Conservation (phyloP, 1,284 basidiomycete species). For the Cystobasidium slooffiae region DNA sequence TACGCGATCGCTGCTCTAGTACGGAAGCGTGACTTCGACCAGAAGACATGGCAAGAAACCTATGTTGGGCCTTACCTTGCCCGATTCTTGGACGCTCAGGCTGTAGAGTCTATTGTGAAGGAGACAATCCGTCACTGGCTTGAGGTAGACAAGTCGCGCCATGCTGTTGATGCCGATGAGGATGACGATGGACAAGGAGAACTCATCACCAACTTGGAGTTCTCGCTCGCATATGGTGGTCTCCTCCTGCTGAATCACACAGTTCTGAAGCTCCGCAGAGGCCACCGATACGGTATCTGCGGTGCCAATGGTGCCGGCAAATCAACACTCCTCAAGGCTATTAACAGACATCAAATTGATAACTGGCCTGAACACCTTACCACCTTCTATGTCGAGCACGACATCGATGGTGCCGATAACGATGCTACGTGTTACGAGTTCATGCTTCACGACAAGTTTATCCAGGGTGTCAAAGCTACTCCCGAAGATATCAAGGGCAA, state of each 20-base stretch:
- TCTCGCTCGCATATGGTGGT: conserved; percentile 96
- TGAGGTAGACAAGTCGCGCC: conserved; percentile 71
- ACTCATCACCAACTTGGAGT: conserved; percentile 86
- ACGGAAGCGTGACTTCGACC: conserved; percentile 68
- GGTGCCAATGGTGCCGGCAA: conserved; percentile 96
- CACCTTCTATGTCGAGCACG: conserved; percentile 56
- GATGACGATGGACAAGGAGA: conserved; percentile 71
- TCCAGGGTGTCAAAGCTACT: conserved; percentile 48
- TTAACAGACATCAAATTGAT: conserved; percentile 60
- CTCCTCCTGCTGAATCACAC: conserved; percentile 95
- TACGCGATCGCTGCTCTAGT: conserved; percentile 77
- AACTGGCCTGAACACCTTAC: conserved; percentile 55
- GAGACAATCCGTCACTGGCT: conserved; percentile 73
- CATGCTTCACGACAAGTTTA: conserved; percentile 54
- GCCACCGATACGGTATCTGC: conserved; percentile 86
- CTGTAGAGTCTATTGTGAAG: conserved; percentile 63
- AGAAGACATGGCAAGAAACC: conserved; percentile 71
- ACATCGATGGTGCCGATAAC: conserved; percentile 55
- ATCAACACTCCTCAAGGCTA: conserved; percentile 93
- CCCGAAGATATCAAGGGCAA: conserved; percentile 73
- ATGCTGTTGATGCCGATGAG: conserved; percentile 59
- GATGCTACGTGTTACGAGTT: conserved; percentile 53
- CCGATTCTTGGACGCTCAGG: conserved; percentile 55
- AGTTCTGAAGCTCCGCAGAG: conserved; percentile 84
- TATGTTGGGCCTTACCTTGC: conserved; percentile 73